Percentiles rank a stretch among this genome's conserved stretches.
Conservation (phyloP, 106 monocot genomes). For the Platanthera guangdongensis region DNA sequence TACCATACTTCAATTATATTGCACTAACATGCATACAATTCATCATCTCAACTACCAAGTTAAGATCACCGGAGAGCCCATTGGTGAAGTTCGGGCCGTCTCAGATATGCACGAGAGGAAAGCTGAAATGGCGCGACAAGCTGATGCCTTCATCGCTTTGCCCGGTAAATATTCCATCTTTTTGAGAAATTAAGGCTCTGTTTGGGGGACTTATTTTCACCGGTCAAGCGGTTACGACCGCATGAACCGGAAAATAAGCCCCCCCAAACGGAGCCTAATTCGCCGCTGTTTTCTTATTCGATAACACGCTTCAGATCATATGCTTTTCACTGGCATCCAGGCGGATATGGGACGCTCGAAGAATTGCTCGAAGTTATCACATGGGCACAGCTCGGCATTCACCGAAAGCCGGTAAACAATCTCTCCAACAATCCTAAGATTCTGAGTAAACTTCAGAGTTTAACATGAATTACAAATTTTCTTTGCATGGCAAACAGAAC, state of each 20-base stretch:
- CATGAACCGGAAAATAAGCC: not conserved
- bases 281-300: not conserved
- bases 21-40: no score
- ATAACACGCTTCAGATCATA: not conserved
- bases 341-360: conserved; percentile 70
- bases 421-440: not conserved
- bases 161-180: conserved; percentile 15
- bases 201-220: not conserved
- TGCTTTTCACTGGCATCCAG: conserved; percentile 6
- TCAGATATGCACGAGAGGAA: conserved; percentile 37
- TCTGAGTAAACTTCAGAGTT: no score
- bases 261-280: not conserved
- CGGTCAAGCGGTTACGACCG: not conserved
- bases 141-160: conserved; percentile 31
- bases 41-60: no score
- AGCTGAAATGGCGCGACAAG: conserved; percentile 36
- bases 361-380: conserved; percentile 66
- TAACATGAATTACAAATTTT: no score
- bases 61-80: conserved; percentile 32
- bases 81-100: conserved; percentile 26
- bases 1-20: no score
- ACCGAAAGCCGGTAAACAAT: conserved; percentile 45
- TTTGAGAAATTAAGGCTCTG: not conserved
- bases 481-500: no score
- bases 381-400: conserved; percentile 70